Percentiles rank a stretch among this genome's conserved stretches.
Conservation (phyloP, 2,329 filamentous ascomycete genomes). For the Furcasterigmium sp. region DNA sequence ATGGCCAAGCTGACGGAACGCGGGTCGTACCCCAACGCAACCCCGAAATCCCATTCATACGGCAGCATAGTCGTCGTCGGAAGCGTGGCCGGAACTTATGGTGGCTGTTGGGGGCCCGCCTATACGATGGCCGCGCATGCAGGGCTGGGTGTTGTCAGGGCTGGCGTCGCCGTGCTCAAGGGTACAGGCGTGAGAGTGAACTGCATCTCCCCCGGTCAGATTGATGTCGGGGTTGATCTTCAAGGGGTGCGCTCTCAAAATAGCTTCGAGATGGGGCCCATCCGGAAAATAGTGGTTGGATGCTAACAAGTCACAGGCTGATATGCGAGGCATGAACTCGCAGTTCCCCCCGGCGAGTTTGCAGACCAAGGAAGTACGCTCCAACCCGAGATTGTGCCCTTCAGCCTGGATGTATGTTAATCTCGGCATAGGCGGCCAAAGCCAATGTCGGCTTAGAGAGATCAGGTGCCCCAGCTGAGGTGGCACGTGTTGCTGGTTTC, state of each 20-base stretch:
- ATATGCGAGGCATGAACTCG: conserved; percentile 41
- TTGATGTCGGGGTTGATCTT: conserved; percentile 34
- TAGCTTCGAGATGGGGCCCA: too few relatives aligned
- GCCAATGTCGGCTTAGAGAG: conserved; percentile 52
- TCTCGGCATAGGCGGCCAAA: conserved; percentile 31
- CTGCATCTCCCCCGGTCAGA: conserved; percentile 36
- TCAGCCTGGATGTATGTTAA: neutral
- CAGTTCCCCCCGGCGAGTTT: conserved; percentile 51
- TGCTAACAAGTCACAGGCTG: conserved; percentile 26
- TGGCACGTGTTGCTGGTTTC: conserved; percentile 56
- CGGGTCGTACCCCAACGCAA: conserved; percentile 54
- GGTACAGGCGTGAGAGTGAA: conserved; percentile 56
- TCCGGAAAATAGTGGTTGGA: neutral
- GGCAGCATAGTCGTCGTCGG: conserved; percentile 59
- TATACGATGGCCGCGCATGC: conserved; percentile 58
- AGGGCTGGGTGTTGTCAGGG: conserved; percentile 53
- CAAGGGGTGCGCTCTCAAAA: conserved; percentile 27
- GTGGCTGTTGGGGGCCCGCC: conserved; percentile 54
- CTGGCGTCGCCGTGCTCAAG: conserved; percentile 52
- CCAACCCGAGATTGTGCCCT: neutral
- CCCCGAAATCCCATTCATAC: conserved; percentile 54
- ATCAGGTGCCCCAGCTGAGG: conserved; percentile 50
- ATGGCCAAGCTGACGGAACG: conserved; percentile 54
- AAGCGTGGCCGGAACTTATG: conserved; percentile 51
- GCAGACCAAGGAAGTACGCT: conserved; percentile 38